Evolutionary conservation across 345 rosid species (phyloP).

Genomic region (Crucihimalaya himalaica): DNA sequence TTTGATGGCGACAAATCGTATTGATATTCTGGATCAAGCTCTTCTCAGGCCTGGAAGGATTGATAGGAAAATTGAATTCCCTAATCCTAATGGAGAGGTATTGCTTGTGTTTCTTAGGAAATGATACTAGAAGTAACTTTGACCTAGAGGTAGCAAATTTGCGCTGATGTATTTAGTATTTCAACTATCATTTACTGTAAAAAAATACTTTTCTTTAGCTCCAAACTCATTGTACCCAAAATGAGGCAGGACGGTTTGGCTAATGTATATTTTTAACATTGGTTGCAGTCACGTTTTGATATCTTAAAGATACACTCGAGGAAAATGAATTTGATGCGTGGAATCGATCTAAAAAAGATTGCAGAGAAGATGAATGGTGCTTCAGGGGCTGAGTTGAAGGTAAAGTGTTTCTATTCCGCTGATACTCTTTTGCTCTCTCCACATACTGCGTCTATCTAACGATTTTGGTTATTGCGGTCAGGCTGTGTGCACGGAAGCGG

Average conservation of each 20-base stretch:
- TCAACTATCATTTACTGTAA: background rate
- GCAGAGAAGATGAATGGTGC: constrained; percentile 99
- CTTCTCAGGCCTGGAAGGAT: constrained; percentile 98
- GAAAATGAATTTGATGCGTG: constrained; percentile 97
- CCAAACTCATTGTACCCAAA: background rate
- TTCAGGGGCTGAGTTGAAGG: constrained; percentile 99
- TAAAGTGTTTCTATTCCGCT: constrained; percentile 25
- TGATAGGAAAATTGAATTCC: constrained; percentile 97
- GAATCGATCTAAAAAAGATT: constrained; percentile 95
- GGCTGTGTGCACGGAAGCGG: constrained; percentile 99
- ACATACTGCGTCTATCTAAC: background rate
- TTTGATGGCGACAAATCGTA: constrained; percentile 97
- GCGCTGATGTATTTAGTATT: background rate
- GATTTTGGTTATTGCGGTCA: constrained; percentile 31
- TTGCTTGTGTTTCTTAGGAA: too few relatives aligned
- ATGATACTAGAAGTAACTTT: too few relatives aligned
- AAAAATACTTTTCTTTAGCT: background rate
- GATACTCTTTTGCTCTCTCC: background rate
- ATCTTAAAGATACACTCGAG: constrained; percentile 97
- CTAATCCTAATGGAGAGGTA: constrained; percentile 98
- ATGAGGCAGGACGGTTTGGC: background rate
- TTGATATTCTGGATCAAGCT: constrained; percentile 97
- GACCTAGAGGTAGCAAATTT: too few relatives aligned
- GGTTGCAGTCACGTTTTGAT: constrained; percentile 84
- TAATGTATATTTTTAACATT: constrained; percentile 8